Base-by-base conservation (phyloP, 208 protist species). In the Crithidia expoeki region DNA sequence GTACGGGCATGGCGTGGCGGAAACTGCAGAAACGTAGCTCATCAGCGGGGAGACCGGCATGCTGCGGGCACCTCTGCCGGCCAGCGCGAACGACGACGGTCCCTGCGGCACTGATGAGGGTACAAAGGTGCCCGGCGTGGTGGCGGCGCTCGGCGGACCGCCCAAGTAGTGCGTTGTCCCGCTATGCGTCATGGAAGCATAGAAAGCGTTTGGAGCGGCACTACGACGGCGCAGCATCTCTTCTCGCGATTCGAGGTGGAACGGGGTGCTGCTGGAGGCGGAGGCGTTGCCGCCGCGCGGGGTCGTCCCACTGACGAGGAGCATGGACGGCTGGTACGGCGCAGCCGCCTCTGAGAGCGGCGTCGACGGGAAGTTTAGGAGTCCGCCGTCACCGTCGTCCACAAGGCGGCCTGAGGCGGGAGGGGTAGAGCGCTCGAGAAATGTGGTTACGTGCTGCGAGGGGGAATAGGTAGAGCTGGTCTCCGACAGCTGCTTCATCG, bases 201-300 rank as follows among this genome's bases (percentile, higher is more conserved):
- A 89, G 51, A 89, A 89, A 23, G 87, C 83, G 51, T 68, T 80
- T 0, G 86, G 80, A 2, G 84, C 83, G 3, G 88, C 88, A 33
- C 68, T 88, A 32, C 90, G 85, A 0, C 90, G 83, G 0, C 89
- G 86, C 73, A 96, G 60, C 91, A 96, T 96, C 46, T 90, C 88
- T 59, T 96, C 91, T 2, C 91, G 72, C 21, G 85, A 90, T 61
- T 96, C 88, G 11, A 96, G 67, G 51, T 83, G 78, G 57, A 94
- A 94, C 5, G 80, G 70, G 21, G 76, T 46, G 21, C 61, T 63
- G 56, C 63, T 67, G 28, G 60, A 65, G 46, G 47, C 47, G 51
- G 49, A 57, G 38, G 19, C 51, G 65, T 72, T 71, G 72, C 59
- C 63, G 21, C 68, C 52, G 23, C 40, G 60, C 9, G 62, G 64